Base-by-base conservation (phyloP, 1,284 basidiomycete genomes). In the Ganoderma multipileum region DNA sequence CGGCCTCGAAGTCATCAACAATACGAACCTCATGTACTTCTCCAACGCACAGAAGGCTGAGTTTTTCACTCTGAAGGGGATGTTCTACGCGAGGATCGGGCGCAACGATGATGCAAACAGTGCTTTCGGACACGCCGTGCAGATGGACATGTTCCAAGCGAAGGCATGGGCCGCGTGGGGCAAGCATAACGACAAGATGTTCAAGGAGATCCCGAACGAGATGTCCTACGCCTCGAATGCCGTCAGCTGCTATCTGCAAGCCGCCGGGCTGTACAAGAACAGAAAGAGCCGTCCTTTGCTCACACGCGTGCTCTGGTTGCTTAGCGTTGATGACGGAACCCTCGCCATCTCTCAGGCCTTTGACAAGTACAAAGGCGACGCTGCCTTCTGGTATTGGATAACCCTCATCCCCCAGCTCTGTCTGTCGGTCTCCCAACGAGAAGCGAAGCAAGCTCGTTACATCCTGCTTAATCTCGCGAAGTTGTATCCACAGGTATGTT, bases 151-250 rank as follows among this genome's bases (percentile, higher is more conserved):
- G 89, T 87, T 86, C 68, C 91, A 98, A 78, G 91, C 97, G 0
- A 99, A 99, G 82, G 96, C 96, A 3, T 99, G 98, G 98, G 96
- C 95, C 8, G 96, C 99, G 77, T 99, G 97, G 98, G 98, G 97
- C 61, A 89, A 93, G 74, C 99, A 90, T 82, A 97, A 94, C 77
- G 98, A 99, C 81, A 89, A 91, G 64, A 89, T 96, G 84, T 99
- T 98, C 87, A 94, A 95, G 78, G 94, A 96, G 65, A 84, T 86
- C 42, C 91, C 94, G 26, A 83, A 75, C 61, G 93, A 97, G 58
- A 87, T 95, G 75, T 81, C 86, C 1, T 83, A 91, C 70, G 98
- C 96, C 1, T 94, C 93, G 2, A 95, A 94, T 74, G 98, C 98
- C 8, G 96, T 99, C 66, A 96, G 94, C 79, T 99, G 97, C 81